phyloP scores from a whole-genome alignment of 768 basidiomycete genomes.

The Phylloporus sp. region DNA sequence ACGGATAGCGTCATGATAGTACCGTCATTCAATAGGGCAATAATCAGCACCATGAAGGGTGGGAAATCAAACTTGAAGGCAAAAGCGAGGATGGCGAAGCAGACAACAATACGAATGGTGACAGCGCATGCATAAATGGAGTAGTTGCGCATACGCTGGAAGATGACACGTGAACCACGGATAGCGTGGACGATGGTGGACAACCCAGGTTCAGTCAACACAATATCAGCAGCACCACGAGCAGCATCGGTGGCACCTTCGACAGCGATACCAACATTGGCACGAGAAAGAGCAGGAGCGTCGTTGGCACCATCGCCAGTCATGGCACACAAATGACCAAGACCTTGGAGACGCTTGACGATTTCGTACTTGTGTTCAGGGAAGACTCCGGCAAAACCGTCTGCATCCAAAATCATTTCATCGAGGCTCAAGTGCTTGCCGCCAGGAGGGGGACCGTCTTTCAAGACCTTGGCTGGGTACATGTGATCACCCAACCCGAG shows the following conservation, averaged over 20 bases:
- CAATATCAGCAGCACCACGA: conserved; percentile 97
- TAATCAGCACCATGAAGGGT: conserved; percentile 98
- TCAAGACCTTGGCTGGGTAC: conserved; percentile 99
- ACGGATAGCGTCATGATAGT: conserved; percentile 98
- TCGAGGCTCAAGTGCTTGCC: conserved; percentile 82
- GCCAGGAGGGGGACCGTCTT: conserved; percentile 89
- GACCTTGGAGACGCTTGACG: conserved; percentile 95
- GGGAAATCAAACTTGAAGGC: conserved; percentile 98
- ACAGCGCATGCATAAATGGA: conserved; percentile 96
- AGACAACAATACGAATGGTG: conserved; percentile 98
- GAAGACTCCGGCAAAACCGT: conserved; percentile 99
- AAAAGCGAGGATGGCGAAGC: conserved; percentile 93
- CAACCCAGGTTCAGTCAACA: conserved; percentile 95
- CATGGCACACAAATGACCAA: conserved; percentile 97
- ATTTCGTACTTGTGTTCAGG: conserved; percentile 99
- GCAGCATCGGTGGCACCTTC: conserved; percentile 99
- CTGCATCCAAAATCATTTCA: conserved; percentile 99
- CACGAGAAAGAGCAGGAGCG: conserved; percentile 94
- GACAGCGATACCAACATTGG: conserved; percentile 99
- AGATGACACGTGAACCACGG: conserved; percentile 96
- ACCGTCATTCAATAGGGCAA: conserved; percentile 95
- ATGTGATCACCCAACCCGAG: conserved; percentile 98
- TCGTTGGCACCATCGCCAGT: conserved; percentile 99
- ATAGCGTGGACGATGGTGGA: conserved; percentile 99
- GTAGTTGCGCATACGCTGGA: conserved; percentile 99